Percentiles rank a stretch among this genome's conserved stretches.
Conservation (phyloP, 805 yeast genomes). For the Tetrapisispora namnaoensis region DNA sequence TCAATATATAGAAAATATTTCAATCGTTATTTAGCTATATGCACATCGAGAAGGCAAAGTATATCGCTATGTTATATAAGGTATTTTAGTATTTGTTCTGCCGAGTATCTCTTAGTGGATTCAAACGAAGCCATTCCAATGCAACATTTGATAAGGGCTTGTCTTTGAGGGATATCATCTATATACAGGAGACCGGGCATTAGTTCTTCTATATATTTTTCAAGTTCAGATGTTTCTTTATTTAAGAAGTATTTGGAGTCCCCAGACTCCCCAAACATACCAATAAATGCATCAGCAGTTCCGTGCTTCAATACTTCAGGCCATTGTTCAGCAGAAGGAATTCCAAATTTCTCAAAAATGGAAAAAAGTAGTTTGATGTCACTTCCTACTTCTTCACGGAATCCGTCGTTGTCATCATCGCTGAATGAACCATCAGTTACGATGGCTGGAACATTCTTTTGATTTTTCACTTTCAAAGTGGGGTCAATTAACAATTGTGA, state of each 20-base stretch:
- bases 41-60: not conserved
- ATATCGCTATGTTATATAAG: not conserved
- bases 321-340: slow-evolving; percentile 41
- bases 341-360: slow-evolving; percentile 51
- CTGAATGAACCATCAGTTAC: slow-evolving; percentile 19
- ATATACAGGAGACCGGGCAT: slow-evolving; percentile 19
- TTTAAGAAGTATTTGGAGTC: slow-evolving; percentile 17
- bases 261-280: slow-evolving; percentile 27
- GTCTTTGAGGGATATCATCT: slow-evolving; percentile 3
- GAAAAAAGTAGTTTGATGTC: slow-evolving; percentile 53
- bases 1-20: not conserved
- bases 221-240: slow-evolving; percentile 6
- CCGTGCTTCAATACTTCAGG: slow-evolving; percentile 29
- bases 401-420: slow-evolving; percentile 9
- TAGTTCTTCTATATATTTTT: slow-evolving; percentile 5
- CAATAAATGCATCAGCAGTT: slow-evolving; percentile 25
- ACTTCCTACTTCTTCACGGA: slow-evolving; percentile 31
- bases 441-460: slow-evolving; percentile 15
- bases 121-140: slow-evolving; percentile 36
- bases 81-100: not conserved
- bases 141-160: slow-evolving; percentile 28
- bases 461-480: slow-evolving; percentile 5
- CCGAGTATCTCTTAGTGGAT: slow-evolving; percentile 33
- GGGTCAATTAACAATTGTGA: slow-evolving; percentile 40
- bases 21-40: not conserved